A percentile compares a stretch with the other conserved stretches of the same genome.
These are phyloP conservation scores for Xylaria cubensis DNA, from an alignment of 495 filamentous ascomycete genomes.

Conservation along the genomic window DNA sequence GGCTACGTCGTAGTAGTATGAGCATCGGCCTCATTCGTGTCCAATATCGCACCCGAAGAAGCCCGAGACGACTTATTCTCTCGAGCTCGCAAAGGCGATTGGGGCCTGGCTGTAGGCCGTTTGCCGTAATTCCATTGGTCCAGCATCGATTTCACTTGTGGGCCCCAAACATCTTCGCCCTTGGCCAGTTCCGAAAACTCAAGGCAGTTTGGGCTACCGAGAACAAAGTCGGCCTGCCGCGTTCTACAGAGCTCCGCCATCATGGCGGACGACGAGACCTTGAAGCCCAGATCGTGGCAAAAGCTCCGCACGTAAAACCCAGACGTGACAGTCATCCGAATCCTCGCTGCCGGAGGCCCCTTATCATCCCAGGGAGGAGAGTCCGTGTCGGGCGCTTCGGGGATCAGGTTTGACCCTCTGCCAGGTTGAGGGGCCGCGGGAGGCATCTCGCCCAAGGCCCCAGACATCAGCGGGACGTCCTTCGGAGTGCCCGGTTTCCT, in stretches of 20 bases:
- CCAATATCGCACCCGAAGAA: background rate
- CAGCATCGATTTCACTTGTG: slow-evolving; percentile 71
- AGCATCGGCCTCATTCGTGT: background rate
- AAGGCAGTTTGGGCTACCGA: slow-evolving; percentile 71
- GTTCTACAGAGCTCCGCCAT: slow-evolving; percentile 87
- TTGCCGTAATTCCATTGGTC: slow-evolving; percentile 57
- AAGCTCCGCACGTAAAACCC: slow-evolving; percentile 97
- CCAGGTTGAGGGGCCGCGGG: slow-evolving; percentile 41
- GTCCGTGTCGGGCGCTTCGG: slow-evolving; percentile 40
- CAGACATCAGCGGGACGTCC: slow-evolving; percentile 58
- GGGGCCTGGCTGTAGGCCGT: slow-evolving; percentile 15
- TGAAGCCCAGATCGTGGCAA: slow-evolving; percentile 87
- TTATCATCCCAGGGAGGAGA: slow-evolving; percentile 53
- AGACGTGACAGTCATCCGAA: slow-evolving; percentile 91
- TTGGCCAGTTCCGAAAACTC: slow-evolving; percentile 81
- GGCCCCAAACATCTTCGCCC: slow-evolving; percentile 83
- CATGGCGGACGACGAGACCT: slow-evolving; percentile 77
- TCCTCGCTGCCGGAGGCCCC: slow-evolving; percentile 73
- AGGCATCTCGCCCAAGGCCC: slow-evolving; percentile 50
- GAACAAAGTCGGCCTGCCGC: slow-evolving; percentile 78
- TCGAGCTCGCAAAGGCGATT: slow-evolving; percentile 29
- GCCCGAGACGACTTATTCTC: slow-evolving; percentile 13
- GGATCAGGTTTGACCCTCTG: slow-evolving; percentile 45
- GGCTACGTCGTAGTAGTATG: background rate
- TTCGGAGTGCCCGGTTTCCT: slow-evolving; percentile 31